Conservation (phyloP, 257 asterid genomes). For the Nicotiana sylvestris region DNA sequence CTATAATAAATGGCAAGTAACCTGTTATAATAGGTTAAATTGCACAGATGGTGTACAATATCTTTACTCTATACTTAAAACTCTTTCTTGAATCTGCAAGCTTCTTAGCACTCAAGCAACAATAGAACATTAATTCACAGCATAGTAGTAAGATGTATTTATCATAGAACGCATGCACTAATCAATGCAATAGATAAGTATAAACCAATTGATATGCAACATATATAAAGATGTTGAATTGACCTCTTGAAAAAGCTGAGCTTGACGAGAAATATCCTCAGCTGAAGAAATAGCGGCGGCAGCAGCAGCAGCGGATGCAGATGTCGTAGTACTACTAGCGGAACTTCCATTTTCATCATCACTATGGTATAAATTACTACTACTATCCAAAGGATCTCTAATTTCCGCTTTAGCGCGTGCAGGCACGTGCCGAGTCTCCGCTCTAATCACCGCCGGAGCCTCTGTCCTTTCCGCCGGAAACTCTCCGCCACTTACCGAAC, state of each 20-base stretch:
- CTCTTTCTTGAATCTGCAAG: neutral
- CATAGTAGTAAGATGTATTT: neutral
- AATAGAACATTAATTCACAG: neutral
- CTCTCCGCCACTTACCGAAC: neutral
- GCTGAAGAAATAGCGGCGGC: constrained; percentile 30
- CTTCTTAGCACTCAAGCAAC: neutral
- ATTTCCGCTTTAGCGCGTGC: constrained; percentile 33
- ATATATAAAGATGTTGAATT: neutral
- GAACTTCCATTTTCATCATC: constrained; percentile 50
- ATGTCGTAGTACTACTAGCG: constrained; percentile 25
- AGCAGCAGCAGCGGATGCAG: constrained; percentile 31
- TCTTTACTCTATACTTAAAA: no score
- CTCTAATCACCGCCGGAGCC: constrained; percentile 28
- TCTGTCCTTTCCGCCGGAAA: constrained; percentile 27
- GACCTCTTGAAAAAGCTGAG: constrained; percentile 77
- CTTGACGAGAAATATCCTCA: constrained; percentile 57
- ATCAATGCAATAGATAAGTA: neutral
- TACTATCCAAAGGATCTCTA: constrained; percentile 53
- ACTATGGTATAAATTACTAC: constrained; percentile 22
- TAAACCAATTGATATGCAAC: neutral
- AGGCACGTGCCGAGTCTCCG: constrained; percentile 28
- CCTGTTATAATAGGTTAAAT: no score
- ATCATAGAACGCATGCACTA: neutral
- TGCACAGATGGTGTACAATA: no score
- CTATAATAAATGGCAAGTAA: no score